Conservation (phyloP, 192 early-diverging fungal genomes). For the Gonapodya prolifera region DNA sequence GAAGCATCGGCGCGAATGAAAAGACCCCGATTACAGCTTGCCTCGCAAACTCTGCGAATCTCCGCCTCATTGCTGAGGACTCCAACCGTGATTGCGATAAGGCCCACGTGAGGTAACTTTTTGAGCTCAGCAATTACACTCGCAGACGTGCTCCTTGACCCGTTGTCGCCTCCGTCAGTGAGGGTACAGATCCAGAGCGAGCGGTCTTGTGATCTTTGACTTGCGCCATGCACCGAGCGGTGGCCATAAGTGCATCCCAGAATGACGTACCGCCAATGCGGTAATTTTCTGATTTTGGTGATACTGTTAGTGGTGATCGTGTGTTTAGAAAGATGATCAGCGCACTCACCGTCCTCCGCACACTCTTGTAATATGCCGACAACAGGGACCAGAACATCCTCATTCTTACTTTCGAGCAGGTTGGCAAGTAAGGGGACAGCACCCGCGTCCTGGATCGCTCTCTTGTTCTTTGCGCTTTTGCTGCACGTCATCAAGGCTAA, state of each 20-base stretch:
- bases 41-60: not conserved
- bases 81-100: not conserved
- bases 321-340: too few relatives aligned
- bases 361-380: conserved; percentile 52
- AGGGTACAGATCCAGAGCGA: not conserved
- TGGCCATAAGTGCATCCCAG: conserved; percentile 9
- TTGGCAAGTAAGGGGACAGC: conserved; percentile 45
- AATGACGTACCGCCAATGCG: conserved; percentile 7
- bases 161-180: not conserved
- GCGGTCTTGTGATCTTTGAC: not conserved
- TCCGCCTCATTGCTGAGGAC: not conserved
- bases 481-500: conserved; percentile 42
- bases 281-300: not conserved
- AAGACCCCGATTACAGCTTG: not conserved
- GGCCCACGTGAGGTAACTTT: not conserved
- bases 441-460: conserved; percentile 43
- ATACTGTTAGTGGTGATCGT: not conserved
- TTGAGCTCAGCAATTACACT: not conserved
- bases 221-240: not conserved
- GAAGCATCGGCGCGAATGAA: not conserved
- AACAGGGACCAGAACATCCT: conserved; percentile 44
- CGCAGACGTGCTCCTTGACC: not conserved
- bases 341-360: conserved; percentile 37
- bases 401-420: conserved; percentile 39
- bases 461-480: conserved; percentile 49